Evolutionary conservation across 805 yeast genomes (phyloP).

Genomic region (Lachancea nothofagi): DNA sequence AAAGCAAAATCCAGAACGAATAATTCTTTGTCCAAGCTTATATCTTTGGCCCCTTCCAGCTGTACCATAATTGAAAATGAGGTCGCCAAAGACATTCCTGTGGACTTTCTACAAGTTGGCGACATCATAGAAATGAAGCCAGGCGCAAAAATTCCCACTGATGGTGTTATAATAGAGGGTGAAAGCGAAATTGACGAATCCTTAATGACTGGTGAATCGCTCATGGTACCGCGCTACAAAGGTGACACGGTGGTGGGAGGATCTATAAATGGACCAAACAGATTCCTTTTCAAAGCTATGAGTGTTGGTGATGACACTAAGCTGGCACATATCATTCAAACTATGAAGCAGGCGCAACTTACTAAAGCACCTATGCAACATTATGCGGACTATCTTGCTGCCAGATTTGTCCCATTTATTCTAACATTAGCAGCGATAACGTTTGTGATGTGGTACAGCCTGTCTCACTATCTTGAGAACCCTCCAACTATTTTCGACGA

Average conservation of each 20-base stretch:
- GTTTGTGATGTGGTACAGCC: conserved; percentile 53
- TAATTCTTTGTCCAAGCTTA: conserved; percentile 72
- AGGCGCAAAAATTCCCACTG: conserved; percentile 88
- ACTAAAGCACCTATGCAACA: conserved; percentile 87
- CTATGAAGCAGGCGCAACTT: conserved; percentile 87
- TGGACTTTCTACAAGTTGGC: conserved; percentile 69
- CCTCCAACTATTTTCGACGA: conserved; percentile 47
- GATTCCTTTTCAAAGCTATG: conserved; percentile 61
- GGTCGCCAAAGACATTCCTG: conserved; percentile 41
- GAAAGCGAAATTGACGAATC: conserved; percentile 85
- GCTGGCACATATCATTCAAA: conserved; percentile 75
- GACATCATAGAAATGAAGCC: conserved; percentile 78
- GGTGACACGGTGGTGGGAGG: conserved; percentile 82
- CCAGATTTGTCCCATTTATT: conserved; percentile 77
- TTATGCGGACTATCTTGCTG: conserved; percentile 78
- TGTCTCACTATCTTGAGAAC: conserved; percentile 32
- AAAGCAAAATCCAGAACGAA: conserved; percentile 93
- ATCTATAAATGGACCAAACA: conserved; percentile 75
- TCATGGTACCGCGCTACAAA: conserved; percentile 57
- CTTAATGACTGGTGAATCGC: conserved; percentile 84
- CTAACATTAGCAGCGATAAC: conserved; percentile 58
- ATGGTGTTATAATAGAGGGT: conserved; percentile 76
- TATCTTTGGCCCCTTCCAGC: conserved; percentile 73
- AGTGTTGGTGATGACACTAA: conserved; percentile 80
- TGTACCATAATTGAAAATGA: conserved; percentile 57